Evolutionary conservation across 164 flowering plant genomes (phyloP).

Genomic region (Buxus sempervirens): DNA sequence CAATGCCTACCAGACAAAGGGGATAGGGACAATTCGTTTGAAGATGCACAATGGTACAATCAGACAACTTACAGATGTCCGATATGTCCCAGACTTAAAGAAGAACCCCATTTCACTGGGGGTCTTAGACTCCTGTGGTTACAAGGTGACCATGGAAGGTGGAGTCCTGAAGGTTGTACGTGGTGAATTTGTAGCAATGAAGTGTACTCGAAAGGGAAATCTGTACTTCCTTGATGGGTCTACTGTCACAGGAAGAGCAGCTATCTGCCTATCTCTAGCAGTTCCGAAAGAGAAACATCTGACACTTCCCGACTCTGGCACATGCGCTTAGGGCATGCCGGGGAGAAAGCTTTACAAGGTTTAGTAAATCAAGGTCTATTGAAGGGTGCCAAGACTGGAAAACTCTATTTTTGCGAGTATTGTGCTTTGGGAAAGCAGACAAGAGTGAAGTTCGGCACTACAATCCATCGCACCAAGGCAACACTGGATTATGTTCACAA

Average conservation of each 20-base stretch:
- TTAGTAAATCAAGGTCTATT: constrained; percentile 7
- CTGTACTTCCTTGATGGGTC: background rate
- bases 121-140: background rate
- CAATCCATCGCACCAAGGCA: background rate
- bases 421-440: constrained; percentile 9
- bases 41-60: constrained; percentile 9
- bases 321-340: constrained; percentile 17
- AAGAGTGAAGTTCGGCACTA: constrained; percentile 5
- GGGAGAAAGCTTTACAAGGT: constrained; percentile 10
- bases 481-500: constrained; percentile 5
- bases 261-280: background rate
- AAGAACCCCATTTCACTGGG: constrained; percentile 16
- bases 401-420: constrained; percentile 7
- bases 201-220: background rate
- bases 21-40: constrained; percentile 3
- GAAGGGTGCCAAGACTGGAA: constrained; percentile 10
- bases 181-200: constrained; percentile 9
- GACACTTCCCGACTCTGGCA: constrained; percentile 11
- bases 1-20: background rate
- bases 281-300: background rate
- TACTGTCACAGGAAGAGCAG: constrained; percentile 3
- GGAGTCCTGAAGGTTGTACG: background rate
- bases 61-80: constrained; percentile 3
- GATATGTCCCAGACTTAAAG: constrained; percentile 12
- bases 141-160: background rate